These are phyloP conservation scores for Aspergillus steynii DNA, from an alignment of 495 filamentous ascomycete genomes.

Conservation along the genomic window DNA sequence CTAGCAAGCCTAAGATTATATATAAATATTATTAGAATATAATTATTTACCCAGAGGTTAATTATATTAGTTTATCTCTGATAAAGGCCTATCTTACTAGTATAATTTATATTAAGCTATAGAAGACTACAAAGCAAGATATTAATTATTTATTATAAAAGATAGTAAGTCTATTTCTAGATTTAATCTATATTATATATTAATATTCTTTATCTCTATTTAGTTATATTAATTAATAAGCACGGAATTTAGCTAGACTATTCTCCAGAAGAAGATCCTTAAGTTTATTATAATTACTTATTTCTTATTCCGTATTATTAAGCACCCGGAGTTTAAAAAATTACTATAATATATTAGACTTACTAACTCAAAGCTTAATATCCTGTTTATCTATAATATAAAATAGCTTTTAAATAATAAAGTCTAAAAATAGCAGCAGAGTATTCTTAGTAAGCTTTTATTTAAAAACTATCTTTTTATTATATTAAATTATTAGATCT, in stretches of 20 bases:
- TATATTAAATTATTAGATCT: background rate
- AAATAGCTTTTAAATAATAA: background rate
- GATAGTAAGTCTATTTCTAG: background rate
- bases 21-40: background rate
- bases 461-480: background rate
- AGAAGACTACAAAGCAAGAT: background rate
- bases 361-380: background rate
- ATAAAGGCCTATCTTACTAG: background rate
- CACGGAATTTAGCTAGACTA: background rate
- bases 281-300: background rate
- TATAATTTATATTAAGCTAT: background rate
- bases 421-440: background rate
- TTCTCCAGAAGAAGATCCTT: background rate
- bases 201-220: background rate
- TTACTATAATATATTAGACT: background rate
- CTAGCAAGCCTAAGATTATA: constrained; percentile 2
- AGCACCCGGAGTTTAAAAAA: background rate
- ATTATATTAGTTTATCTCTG: background rate
- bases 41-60: background rate
- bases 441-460: background rate
- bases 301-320: background rate
- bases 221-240: background rate
- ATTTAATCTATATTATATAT: background rate
- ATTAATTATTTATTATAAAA: constrained; percentile 1
- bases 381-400: too few species aligned